A percentile compares a stretch with the other conserved stretches of the same genome.
These are phyloP conservation scores for Aureobasidium pullulans DNA, from an alignment of 2,329 filamentous ascomycete species.

Conservation along the genomic window DNA sequence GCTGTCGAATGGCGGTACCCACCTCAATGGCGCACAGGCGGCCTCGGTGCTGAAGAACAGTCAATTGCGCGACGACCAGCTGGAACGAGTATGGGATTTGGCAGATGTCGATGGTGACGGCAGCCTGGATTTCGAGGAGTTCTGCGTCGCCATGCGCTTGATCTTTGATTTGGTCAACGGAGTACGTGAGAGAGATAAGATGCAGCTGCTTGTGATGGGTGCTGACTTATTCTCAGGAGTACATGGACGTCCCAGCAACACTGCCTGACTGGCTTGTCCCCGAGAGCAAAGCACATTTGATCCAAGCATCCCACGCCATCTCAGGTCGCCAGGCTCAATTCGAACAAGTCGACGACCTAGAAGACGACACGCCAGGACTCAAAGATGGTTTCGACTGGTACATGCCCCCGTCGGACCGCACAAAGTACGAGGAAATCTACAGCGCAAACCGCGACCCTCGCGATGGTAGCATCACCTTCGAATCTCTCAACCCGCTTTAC, in stretches of 20 bases:
- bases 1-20: conserved; percentile 55
- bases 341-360: conserved; percentile 70
- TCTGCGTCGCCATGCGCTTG: conserved; percentile 96
- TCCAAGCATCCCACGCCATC: conserved; percentile 74
- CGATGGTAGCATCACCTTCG: conserved; percentile 64
- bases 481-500: conserved; percentile 75
- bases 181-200: conserved; percentile 41
- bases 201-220: not conserved
- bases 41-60: conserved; percentile 67
- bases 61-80: conserved; percentile 67
- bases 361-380: conserved; percentile 70
- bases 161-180: conserved; percentile 98
- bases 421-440: conserved; percentile 97
- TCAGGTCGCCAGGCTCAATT: conserved; percentile 74
- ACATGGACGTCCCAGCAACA: conserved; percentile 73
- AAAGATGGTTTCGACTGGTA: conserved; percentile 99
- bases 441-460: conserved; percentile 81
- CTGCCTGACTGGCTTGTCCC: conserved; percentile 96
- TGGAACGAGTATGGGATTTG: conserved; percentile 96
- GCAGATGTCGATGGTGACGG: conserved; percentile 97
- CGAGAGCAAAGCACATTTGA: conserved; percentile 85
- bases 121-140: conserved; percentile 97
- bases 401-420: conserved; percentile 85
- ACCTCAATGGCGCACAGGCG: conserved; percentile 62
- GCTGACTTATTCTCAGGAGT: conserved; percentile 56